A percentile compares a stretch with the other conserved stretches of the same genome.
phyloP scores from a whole-genome alignment of 2,329 filamentous ascomycete genomes.

The Colletotrichum agaves region DNA sequence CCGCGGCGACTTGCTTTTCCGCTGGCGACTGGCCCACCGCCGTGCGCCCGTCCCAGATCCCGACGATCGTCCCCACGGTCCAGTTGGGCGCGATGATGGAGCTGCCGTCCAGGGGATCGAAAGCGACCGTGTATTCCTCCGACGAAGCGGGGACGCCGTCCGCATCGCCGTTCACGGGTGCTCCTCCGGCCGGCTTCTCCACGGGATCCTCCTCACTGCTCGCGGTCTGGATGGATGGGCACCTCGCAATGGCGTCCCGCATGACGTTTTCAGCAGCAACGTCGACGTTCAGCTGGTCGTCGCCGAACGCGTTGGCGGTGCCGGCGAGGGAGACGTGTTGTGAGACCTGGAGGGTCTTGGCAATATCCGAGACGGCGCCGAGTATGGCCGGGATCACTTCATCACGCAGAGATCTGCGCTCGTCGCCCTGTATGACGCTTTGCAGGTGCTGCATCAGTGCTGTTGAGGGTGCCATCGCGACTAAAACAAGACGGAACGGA shows the following conservation, averaged over 20 bases:
- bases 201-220: slow-evolving; percentile 71
- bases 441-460: slow-evolving; percentile 38
- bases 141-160: not conserved
- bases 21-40: slow-evolving; percentile 54
- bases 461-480: slow-evolving; percentile 15
- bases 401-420: slow-evolving; percentile 48
- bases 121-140: slow-evolving; percentile 68
- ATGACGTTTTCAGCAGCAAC: slow-evolving; percentile 61
- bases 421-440: slow-evolving; percentile 40
- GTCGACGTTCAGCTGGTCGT: slow-evolving; percentile 69
- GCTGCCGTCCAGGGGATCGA: slow-evolving; percentile 72
- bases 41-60: slow-evolving; percentile 64
- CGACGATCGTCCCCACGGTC: slow-evolving; percentile 69
- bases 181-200: slow-evolving; percentile 48
- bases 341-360: slow-evolving; percentile 54
- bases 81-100: slow-evolving; percentile 69
- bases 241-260: slow-evolving; percentile 55
- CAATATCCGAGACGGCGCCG: slow-evolving; percentile 56
- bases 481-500: no score
- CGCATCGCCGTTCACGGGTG: not conserved
- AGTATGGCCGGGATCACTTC: slow-evolving; percentile 63
- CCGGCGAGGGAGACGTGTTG: slow-evolving; percentile 60
- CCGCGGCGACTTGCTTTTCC: slow-evolving; percentile 57
- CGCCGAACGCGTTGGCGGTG: slow-evolving; percentile 67
- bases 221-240: slow-evolving; percentile 58